Conservation (phyloP, 352 stramenopile species). For the Phytophthora fragariae region DNA sequence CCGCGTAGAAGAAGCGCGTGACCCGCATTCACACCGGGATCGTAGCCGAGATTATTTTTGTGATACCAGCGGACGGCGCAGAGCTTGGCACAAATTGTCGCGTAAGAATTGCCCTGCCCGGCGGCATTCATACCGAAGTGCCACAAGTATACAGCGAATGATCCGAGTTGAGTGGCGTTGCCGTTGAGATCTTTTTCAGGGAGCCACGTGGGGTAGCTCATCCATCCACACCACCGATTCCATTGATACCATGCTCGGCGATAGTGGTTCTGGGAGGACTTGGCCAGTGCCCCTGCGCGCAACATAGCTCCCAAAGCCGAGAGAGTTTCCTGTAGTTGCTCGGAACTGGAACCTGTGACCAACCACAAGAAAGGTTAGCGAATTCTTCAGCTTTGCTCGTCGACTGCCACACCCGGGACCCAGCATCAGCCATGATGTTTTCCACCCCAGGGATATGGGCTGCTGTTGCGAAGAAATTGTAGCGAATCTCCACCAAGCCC, state of each 20-base stretch:
- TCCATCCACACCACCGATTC: constrained; percentile 7
- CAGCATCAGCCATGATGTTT: constrained; percentile 12
- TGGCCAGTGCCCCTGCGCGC: constrained; percentile 15
- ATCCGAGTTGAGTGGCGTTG: constrained; percentile 8
- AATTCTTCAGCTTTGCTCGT: not conserved
- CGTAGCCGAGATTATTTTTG: constrained; percentile 19
- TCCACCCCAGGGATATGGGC: constrained; percentile 13
- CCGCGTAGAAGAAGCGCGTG: constrained; percentile 13
- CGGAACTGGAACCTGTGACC: constrained; percentile 22
- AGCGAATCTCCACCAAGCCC: not conserved
- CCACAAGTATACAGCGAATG: constrained; percentile 21
- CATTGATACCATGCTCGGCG: constrained; percentile 9
- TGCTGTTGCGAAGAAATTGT: constrained; percentile 16
- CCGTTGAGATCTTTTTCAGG: not conserved
- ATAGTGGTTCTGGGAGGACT: constrained; percentile 2
- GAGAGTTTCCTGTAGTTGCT: constrained; percentile 18
- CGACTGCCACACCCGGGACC: constrained; percentile 11
- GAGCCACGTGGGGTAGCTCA: constrained; percentile 2
- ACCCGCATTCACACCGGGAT: constrained; percentile 19
- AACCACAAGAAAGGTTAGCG: constrained; percentile 18
- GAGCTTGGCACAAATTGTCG: constrained; percentile 17
- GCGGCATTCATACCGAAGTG: constrained; percentile 15
- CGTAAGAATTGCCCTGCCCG: constrained; percentile 9
- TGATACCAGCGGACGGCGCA: constrained; percentile 21
- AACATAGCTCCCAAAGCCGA: constrained; percentile 25